Evolutionary conservation across 345 rosid genomes (phyloP).

Genomic region (Syzygium jambos): DNA sequence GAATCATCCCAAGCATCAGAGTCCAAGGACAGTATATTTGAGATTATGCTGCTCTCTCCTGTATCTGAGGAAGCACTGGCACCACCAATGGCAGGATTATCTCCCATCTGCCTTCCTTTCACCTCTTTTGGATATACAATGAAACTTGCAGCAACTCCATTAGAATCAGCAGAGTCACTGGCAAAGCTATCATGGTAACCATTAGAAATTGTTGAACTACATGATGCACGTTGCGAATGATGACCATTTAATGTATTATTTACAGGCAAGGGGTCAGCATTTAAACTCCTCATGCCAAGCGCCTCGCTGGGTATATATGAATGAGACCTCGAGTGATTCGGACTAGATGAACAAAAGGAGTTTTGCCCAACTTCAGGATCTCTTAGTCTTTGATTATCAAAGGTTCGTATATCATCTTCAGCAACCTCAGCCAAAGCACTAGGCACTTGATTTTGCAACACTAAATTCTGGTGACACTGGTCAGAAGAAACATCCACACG

Average conservation of each 20-base stretch:
- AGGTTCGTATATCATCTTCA: constrained; percentile 30
- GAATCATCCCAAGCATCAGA: constrained; percentile 73
- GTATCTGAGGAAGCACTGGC: constrained; percentile 10
- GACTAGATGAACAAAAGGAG: constrained; percentile 6
- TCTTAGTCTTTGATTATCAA: constrained; percentile 25
- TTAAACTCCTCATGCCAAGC: not conserved
- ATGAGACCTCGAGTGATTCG: constrained; percentile 18
- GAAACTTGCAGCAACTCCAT: constrained; percentile 5
- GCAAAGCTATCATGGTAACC: constrained; percentile 11
- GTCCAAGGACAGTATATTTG: constrained; percentile 70
- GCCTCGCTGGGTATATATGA: constrained; percentile 2
- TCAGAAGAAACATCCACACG: not conserved
- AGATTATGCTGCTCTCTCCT: constrained; percentile 56
- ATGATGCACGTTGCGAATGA: constrained; percentile 4
- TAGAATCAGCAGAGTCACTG: constrained; percentile 9
- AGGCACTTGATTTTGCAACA: not conserved
- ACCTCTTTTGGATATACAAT: constrained; percentile 5
- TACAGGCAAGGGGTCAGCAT: constrained; percentile 6
- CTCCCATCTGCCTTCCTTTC: constrained; percentile 10
- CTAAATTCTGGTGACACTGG: not conserved
- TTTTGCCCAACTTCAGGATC: constrained; percentile 28
- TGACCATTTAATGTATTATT: constrained; percentile 13
- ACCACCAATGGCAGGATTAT: constrained; percentile 1
- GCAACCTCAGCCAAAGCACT: constrained; percentile 6
- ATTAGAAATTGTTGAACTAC: constrained; percentile 16